A percentile compares a stretch with the other conserved stretches of the same genome.
Conservation (phyloP, 305 asterid genomes). For the Rubia balearica region DNA sequence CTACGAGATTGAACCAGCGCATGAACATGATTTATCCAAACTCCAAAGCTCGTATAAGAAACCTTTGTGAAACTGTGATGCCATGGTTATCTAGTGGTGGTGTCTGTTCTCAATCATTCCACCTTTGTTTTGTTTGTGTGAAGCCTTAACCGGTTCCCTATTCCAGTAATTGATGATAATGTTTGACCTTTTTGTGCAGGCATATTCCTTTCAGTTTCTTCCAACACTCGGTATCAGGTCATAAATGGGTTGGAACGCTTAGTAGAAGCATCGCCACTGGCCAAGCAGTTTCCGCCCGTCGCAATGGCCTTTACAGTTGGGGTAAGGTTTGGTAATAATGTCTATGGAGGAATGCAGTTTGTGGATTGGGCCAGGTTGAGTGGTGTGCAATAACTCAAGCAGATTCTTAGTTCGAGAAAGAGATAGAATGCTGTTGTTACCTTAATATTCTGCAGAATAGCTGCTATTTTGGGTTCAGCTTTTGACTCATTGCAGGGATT, state of each 20-base stretch:
- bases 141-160: background rate
- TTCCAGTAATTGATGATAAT: background rate
- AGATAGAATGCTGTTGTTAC: background rate
- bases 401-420: background rate
- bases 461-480: background rate
- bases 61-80: background rate
- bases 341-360: conserved; percentile 93
- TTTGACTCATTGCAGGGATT: background rate
- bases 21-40: background rate
- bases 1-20: background rate
- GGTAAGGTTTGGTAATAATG: conserved; percentile 74
- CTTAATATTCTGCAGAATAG: conserved; percentile 1
- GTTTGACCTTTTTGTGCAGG: conserved; percentile 36
- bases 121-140: background rate
- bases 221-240: conserved; percentile 86
- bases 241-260: conserved; percentile 78
- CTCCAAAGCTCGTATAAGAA: background rate
- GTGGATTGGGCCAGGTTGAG: conserved; percentile 89
- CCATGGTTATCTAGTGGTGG: background rate
- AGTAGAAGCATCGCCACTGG: conserved; percentile 77
- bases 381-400: conserved; percentile 50
- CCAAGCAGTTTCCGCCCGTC: conserved; percentile 55
- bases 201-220: conserved; percentile 78
- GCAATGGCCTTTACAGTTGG: conserved; percentile 90
- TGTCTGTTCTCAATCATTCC: background rate